A percentile compares a stretch with the other conserved stretches of the same genome.
Evolutionary conservation across 164 flowering plant genomes (phyloP).

Genomic region (Paratinospora sagittata): DNA sequence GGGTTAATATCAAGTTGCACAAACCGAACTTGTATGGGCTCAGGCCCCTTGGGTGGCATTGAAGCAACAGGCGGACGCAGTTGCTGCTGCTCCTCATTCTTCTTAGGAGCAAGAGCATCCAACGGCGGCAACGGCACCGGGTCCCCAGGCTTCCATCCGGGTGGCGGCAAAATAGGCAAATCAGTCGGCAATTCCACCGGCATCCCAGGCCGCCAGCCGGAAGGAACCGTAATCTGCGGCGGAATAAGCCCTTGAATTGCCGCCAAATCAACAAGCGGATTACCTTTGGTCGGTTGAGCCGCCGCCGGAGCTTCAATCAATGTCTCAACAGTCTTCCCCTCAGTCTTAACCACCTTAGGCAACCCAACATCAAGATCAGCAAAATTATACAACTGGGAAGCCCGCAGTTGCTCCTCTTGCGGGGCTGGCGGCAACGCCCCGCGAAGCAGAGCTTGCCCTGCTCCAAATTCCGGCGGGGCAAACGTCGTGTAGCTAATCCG

Average conservation of each 20-base stretch:
- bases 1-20: conserved; percentile 74
- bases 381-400: conserved; percentile 73
- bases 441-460: conserved; percentile 76
- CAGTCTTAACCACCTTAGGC: conserved; percentile 47
- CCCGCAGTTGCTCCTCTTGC: conserved; percentile 97
- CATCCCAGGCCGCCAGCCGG: conserved; percentile 97
- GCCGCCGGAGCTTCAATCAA: conserved; percentile 46
- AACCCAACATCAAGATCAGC: conserved; percentile 86
- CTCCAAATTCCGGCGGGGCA: conserved; percentile 96
- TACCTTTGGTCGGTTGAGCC: conserved; percentile 16
- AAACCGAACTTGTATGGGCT: conserved; percentile 60
- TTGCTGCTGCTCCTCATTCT: conserved; percentile 44
- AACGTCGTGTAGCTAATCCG: conserved; percentile 88
- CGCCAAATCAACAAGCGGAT: conserved; percentile 31
- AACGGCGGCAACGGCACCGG: conserved; percentile 69
- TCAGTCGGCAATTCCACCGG: conserved; percentile 74
- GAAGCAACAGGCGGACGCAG: conserved; percentile 33
- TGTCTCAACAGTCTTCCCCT: conserved; percentile 53
- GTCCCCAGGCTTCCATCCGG: conserved; percentile 96
- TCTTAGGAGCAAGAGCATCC: conserved; percentile 42
- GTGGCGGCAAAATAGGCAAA: conserved; percentile 62
- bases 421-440: conserved; percentile 98
- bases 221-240: conserved; percentile 57
- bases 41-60: conserved; percentile 44
- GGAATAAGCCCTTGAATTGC: conserved; percentile 49